Base-by-base conservation (phyloP, 169 alveolate species). In the Plasmodium relictum region DNA sequence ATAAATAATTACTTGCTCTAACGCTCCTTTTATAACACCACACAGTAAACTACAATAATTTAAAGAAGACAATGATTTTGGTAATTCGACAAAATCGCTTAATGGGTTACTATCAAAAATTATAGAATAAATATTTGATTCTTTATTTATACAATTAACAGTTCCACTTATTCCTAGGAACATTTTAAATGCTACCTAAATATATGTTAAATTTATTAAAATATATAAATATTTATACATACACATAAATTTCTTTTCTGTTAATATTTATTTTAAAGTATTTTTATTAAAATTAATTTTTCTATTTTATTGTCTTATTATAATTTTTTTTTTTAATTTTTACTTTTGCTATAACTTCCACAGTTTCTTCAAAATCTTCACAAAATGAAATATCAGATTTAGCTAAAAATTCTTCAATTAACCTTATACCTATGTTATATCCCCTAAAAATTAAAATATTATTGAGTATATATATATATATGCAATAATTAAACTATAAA, bases 281-380 rank as follows among this genome's bases (percentile, higher is more conserved):
- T n/a, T n/a, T n/a, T n/a, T n/a, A n/a, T n/a, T n/a, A 14, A 4
- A 59, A 50, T 45, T 45, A 0, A 10, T 45, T 74, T 42, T 16
- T 59, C 4, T 56, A 58, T 39, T 22, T 42, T 16, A 16, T 61
- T 2, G 26, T 52, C 41, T 62, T 44, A 8, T 74, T 61, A 10
- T 26, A 1, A 26, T 24, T 20, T 61, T 24, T 48, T 58, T 61
- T 48, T 59, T 44, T 76, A 0, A 16, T 16, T 0, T 44, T 24
- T 85, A 94, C 96, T 95, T 94, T 94, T 5, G 96, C 96, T 87
- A 94, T 92, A 54, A 86, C 95, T 85, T 94, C 95, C 44, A 94
- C 95, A 6, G 95, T 94, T 42, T 90, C 92, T 63, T 88, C 88
- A 37, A 94, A 94, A 61, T 92, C 93, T 24, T 90, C 93, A 73